phyloP scores from a whole-genome alignment of 148 eudicot genomes.

The Gaultheria prostrata region DNA sequence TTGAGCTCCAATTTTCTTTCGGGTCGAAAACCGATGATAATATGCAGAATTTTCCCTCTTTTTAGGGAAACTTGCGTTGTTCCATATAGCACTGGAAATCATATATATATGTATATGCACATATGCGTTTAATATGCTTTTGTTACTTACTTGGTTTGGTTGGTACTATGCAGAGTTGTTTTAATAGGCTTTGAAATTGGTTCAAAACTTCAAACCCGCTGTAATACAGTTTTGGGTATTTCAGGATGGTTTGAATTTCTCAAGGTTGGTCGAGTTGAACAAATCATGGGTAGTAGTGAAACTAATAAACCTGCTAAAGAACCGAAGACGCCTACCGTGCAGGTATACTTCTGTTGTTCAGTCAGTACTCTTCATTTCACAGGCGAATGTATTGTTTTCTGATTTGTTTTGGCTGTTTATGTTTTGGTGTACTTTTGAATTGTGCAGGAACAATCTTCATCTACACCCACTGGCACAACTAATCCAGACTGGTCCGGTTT shows the following conservation, averaged over 20 bases:
- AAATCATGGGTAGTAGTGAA: conserved; percentile 77
- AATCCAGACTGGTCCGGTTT: conserved; percentile 91
- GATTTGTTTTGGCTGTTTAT: not conserved
- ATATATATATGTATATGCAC: not conserved
- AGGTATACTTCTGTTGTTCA: conserved; percentile 29
- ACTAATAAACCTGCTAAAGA: conserved; percentile 60
- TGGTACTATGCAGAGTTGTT: not conserved
- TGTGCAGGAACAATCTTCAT: conserved; percentile 68
- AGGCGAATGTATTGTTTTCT: not conserved
- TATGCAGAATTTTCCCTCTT: not conserved
- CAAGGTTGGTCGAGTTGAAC: conserved; percentile 14
- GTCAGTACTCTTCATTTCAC: not conserved
- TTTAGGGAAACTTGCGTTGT: not conserved
- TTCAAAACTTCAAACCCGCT: conserved; percentile 3
- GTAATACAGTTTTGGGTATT: not conserved
- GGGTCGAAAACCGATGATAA: not conserved
- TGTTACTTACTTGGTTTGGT: not conserved
- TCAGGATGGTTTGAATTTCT: conserved; percentile 24
- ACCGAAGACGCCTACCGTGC: conserved; percentile 41
- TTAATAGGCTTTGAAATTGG: not conserved
- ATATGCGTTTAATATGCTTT: not conserved
- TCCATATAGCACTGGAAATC: not conserved
- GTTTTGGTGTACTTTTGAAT: not conserved
- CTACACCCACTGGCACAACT: conserved; percentile 50
- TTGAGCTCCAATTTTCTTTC: not conserved